A percentile compares a stretch with the other conserved stretches of the same genome.
Evolutionary conservation across 192 early-diverging fungal genomes (phyloP).

Genomic region (Linnemannia zychae): DNA sequence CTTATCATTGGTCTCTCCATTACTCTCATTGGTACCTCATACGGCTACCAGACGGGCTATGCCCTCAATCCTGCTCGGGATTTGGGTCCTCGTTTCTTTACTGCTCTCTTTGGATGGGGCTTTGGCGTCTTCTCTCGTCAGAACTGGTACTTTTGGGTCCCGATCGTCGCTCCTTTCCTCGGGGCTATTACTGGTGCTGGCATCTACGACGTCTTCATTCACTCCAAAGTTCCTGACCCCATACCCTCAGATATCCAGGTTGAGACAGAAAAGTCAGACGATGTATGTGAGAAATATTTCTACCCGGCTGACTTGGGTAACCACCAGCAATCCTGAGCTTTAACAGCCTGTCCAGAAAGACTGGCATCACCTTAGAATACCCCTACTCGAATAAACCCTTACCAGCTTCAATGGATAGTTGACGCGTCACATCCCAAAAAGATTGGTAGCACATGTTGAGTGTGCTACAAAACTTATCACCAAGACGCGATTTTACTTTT

Average conservation of each 20-base stretch:
- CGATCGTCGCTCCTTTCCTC: constrained; percentile 72
- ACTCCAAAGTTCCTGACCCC: constrained; percentile 21
- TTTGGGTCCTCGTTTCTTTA: constrained; percentile 79
- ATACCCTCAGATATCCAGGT: constrained; percentile 31
- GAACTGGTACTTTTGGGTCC: constrained; percentile 77
- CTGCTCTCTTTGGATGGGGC: constrained; percentile 74
- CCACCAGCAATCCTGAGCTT: background rate
- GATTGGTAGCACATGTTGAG: no score
- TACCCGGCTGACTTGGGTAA: background rate
- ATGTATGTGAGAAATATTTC: background rate
- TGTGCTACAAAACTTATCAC: no score
- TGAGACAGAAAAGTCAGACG: background rate
- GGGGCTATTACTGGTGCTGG: constrained; percentile 72
- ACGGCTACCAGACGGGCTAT: constrained; percentile 74
- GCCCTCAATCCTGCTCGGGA: constrained; percentile 85
- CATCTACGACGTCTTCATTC: constrained; percentile 73
- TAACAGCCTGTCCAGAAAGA: background rate
- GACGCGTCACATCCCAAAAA: no score
- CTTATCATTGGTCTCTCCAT: constrained; percentile 71
- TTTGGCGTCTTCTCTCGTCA: constrained; percentile 69
- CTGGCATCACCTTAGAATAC: no score
- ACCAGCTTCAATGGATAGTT: background rate
- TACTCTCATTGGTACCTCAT: constrained; percentile 67
- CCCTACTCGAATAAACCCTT: background rate
- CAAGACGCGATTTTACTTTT: background rate